Base-by-base conservation (phyloP, 2,329 filamentous ascomycete genomes). In the Phialophora macrospora region DNA sequence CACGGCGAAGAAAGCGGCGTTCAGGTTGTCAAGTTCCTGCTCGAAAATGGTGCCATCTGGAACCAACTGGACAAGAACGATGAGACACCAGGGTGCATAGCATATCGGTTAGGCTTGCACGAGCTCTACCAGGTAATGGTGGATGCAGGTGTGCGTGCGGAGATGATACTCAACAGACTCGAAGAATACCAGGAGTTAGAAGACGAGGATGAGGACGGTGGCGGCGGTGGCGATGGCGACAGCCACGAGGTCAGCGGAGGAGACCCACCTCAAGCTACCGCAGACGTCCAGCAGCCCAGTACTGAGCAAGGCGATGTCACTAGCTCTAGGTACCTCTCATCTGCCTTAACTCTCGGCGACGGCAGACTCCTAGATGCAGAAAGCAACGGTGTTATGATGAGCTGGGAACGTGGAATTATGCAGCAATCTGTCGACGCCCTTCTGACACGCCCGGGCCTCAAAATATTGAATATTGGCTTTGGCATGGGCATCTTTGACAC, bases 21-120 rank as follows among this genome's bases (percentile, higher is more conserved):
- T 49, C 86, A 88, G 60, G 89, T 89, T 0, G 81, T 97, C 4
- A 85, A 86, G 71, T 86, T 95, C 74, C 83, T 98, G 7, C 87
- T 98, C 66, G 85, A 93, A 74, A 90, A 90, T 72, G 95, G 95
- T 34, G 95, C 92, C 11, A 97, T 98, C 72, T 99, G 95, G 95
- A 99, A 99, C 80, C 93, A 97, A 76, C 82, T 98, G 63, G 92
- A 98, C 77, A 80, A 83, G 71, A 89, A 91, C 72, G 86, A 92
- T 73, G 94, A 98, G 82, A 98, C 95, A 2, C 93, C 95, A 0
- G 95, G 93, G 7, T 98, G 94, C 76, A 81, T 97, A 51, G 95
- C 95, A 8, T 82, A 84, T 30, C 76, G 86, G 54, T 71, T 97
- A 26, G 89, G 90, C 0, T 81, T 91, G 72, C 83, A 79, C 61